phyloP scores from a whole-genome alignment of 129 eudicot species.

The Apium graveolens region DNA sequence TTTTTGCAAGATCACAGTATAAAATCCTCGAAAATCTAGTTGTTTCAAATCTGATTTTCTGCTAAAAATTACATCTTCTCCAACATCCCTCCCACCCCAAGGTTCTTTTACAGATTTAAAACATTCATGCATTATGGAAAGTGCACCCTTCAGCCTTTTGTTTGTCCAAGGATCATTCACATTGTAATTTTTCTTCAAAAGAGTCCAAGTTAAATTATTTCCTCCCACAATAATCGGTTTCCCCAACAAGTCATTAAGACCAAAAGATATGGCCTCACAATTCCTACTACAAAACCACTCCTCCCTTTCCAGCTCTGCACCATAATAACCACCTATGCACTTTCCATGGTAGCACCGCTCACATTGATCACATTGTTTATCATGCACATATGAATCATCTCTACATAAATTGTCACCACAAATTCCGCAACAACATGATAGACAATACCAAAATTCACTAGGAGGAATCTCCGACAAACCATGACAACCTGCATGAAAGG shows the following conservation, averaged over 20 bases:
- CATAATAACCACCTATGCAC: conserved; percentile 27
- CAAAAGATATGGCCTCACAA: conserved; percentile 40
- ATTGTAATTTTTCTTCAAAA: conserved; percentile 31
- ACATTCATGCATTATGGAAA: conserved; percentile 75
- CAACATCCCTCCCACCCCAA: conserved; percentile 39
- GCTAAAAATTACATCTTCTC: conserved; percentile 57
- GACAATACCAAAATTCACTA: conserved; percentile 58
- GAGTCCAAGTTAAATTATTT: conserved; percentile 55
- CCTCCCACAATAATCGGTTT: conserved; percentile 25
- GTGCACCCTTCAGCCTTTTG: conserved; percentile 44
- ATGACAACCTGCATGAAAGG: conserved; percentile 62
- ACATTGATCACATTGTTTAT: conserved; percentile 57
- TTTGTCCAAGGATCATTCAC: conserved; percentile 13
- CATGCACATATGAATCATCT: not conserved
- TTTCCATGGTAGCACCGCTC: conserved; percentile 41
- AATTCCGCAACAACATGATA: conserved; percentile 63
- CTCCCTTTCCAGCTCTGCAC: conserved; percentile 1
- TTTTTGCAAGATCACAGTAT: conserved; percentile 54
- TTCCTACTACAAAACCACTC: conserved; percentile 48
- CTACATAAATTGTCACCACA: conserved; percentile 29
- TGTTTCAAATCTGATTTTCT: conserved; percentile 49
- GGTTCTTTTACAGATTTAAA: conserved; percentile 56
- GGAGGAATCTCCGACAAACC: conserved; percentile 38
- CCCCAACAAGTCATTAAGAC: conserved; percentile 33
- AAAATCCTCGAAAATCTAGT: conserved; percentile 55